Evolutionary conservation across 257 asterid species (phyloP), one percentile per base, ranked within the genome.

Genomic region (Gentiana straminea): DNA sequence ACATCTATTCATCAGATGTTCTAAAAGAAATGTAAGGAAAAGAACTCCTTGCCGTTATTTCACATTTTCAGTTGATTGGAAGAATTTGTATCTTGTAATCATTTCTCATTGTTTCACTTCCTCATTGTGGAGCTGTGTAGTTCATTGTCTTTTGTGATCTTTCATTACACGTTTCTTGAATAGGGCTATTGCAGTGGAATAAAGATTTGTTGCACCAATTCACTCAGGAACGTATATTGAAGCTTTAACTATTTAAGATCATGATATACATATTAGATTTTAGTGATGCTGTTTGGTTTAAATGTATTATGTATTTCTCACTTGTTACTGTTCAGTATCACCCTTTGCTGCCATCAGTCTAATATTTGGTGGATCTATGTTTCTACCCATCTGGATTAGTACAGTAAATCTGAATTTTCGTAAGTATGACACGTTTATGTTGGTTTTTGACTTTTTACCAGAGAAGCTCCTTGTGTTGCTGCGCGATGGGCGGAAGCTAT

Each of bases 401-500:
- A 52, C 51, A 8, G 43, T 13, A 5, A 36, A 43, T 32, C 4
- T 32, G 33, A 33, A 13, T 34, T 1, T 5, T n/a, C 2, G 38
- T 8, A n/a, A 10, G 1, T 63, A 8, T 41, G n/a, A 52, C 35
- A 13, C 15, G 36, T 13, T 49, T 1, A 60, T 13, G 5, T 0
- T 15, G 6, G 7, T 8, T 11, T 11, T 2, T 0, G 9, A 36
- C 38, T 24, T 39, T 33, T 43, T 59, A n/a, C 52, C 59, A 69
- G 77, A 58, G 44, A 66, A 45, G 15, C 34, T 66, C 13, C 10
- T 66, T 1, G 54, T 66, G 13, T 32, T 66, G 64, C 49, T 71
- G 3, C 63, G 60, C 15, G 77, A 71, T 11, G 62, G 64, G 24
- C 57, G 73, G 54, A 60, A 54, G 13, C 24, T 71, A 34, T 35